These are phyloP conservation scores for Aspergillus quadricinctus DNA, from an alignment of 2,329 filamentous ascomycete species.

Conservation along the genomic window DNA sequence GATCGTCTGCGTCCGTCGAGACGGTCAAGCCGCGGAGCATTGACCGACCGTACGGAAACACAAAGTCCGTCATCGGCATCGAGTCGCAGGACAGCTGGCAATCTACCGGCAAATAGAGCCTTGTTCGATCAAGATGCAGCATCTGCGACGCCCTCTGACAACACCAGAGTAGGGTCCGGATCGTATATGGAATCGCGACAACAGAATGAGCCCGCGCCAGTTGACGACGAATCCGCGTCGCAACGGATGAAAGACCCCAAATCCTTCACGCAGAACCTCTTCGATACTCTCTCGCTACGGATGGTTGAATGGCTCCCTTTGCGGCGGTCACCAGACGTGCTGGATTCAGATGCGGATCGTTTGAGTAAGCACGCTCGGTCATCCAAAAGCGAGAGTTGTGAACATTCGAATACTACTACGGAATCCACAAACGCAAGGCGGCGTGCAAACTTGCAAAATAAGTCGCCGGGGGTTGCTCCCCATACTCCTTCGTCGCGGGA, in stretches of 20 bases:
- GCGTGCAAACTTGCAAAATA: slow-evolving; percentile 6
- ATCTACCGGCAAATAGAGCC: background rate
- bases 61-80: background rate
- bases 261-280: slow-evolving; percentile 59
- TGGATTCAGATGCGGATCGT: slow-evolving; percentile 12
- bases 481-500: slow-evolving; percentile 29
- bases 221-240: slow-evolving; percentile 18
- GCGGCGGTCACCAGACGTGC: slow-evolving; percentile 24
- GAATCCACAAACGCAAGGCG: slow-evolving; percentile 8
- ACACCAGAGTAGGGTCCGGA: background rate
- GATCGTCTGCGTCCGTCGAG: slow-evolving; percentile 25
- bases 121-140: background rate
- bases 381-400: slow-evolving; percentile 12
- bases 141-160: background rate
- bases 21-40: slow-evolving; percentile 29
- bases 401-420: slow-evolving; percentile 3
- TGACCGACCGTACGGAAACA: slow-evolving; percentile 5
- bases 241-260: slow-evolving; percentile 51
- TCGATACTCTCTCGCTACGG: slow-evolving; percentile 43
- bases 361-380: slow-evolving; percentile 3
- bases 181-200: slow-evolving; percentile 3
- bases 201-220: slow-evolving; percentile 11
- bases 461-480: slow-evolving; percentile 10
- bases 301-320: slow-evolving; percentile 47
- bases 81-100: background rate